Percentiles rank a stretch among this genome's conserved stretches.
phyloP scores from a whole-genome alignment of 345 rosid genomes.

The Pseudoturritis turrita region DNA sequence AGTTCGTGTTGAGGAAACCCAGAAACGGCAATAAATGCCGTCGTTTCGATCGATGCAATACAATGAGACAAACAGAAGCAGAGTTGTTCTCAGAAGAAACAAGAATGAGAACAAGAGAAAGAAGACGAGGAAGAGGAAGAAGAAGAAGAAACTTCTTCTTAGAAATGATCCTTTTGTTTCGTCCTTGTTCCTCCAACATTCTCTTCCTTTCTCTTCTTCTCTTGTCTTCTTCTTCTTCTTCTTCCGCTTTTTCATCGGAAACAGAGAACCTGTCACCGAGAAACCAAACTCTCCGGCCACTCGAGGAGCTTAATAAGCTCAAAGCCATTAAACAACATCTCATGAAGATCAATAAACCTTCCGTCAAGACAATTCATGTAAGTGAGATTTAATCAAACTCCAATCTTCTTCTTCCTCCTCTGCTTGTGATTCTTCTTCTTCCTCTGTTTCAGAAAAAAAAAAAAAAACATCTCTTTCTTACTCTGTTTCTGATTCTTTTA shows the following conservation, averaged over 20 bases:
- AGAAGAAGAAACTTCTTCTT: conserved; percentile 35
- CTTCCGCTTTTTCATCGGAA: conserved; percentile 43
- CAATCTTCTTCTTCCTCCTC: not conserved
- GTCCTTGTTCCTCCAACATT: conserved; percentile 40
- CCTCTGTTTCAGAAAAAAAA: not conserved
- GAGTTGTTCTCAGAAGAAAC: conserved; percentile 26
- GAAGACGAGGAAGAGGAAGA: conserved; percentile 42
- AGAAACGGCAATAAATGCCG: conserved; percentile 48
- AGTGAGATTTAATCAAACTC: not conserved
- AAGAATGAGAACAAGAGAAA: conserved; percentile 15
- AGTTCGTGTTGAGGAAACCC: conserved; percentile 39
- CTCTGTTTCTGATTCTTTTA: not conserved
- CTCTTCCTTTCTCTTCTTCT: conserved; percentile 24
- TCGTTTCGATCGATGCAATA: conserved; percentile 40
- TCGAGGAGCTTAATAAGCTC: conserved; percentile 56
- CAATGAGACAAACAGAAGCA: conserved; percentile 32
- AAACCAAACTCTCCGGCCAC: conserved; percentile 64
- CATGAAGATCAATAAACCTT: conserved; percentile 78
- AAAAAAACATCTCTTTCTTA: too few species aligned
- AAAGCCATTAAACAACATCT: conserved; percentile 55
- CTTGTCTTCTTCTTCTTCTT: conserved; percentile 39
- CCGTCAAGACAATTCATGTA: conserved; percentile 83
- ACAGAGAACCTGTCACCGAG: conserved; percentile 30
- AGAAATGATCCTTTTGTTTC: conserved; percentile 38
- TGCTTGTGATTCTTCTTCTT: not conserved